phyloP scores from a whole-genome alignment of 225 moss, liverwort and hornwort genomes.

The Thuidium tamariscinum region DNA sequence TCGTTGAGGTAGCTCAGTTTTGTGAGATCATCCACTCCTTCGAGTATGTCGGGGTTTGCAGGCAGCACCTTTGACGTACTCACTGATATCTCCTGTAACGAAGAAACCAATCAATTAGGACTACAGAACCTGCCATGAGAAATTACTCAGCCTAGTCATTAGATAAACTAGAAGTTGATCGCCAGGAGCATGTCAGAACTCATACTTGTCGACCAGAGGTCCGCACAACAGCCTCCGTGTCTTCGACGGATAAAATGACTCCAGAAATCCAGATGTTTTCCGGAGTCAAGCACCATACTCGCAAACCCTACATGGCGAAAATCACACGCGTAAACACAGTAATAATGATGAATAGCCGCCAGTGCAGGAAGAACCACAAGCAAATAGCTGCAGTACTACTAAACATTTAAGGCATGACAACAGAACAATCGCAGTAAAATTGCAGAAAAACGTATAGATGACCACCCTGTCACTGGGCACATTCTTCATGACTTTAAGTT shows the following conservation, averaged over 20 bases:
- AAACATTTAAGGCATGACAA: background rate
- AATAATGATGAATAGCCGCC: background rate
- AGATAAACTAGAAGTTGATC: background rate
- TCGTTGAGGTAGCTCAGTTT: constrained; percentile 96
- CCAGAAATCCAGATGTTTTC: constrained; percentile 71
- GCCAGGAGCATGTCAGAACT: background rate
- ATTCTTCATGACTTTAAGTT: background rate
- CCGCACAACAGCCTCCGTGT: constrained; percentile 67
- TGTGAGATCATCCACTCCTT: constrained; percentile 92
- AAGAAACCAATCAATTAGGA: background rate
- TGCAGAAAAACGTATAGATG: background rate
- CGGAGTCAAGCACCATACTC: constrained; percentile 77
- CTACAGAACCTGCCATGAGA: background rate
- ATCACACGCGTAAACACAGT: background rate
- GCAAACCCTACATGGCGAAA: constrained; percentile 52
- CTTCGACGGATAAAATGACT: constrained; percentile 57
- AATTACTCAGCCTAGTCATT: background rate
- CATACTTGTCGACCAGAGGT: constrained; percentile 63
- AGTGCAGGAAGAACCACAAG: background rate
- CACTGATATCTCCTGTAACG: constrained; percentile 64
- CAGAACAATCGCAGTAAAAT: background rate
- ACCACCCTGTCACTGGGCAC: background rate
- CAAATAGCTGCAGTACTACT: background rate
- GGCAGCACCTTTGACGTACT: constrained; percentile 61
- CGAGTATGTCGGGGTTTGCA: constrained; percentile 89